Base-by-base conservation (phyloP, 208 protist species). In the Histomonas meleagridis region DNA sequence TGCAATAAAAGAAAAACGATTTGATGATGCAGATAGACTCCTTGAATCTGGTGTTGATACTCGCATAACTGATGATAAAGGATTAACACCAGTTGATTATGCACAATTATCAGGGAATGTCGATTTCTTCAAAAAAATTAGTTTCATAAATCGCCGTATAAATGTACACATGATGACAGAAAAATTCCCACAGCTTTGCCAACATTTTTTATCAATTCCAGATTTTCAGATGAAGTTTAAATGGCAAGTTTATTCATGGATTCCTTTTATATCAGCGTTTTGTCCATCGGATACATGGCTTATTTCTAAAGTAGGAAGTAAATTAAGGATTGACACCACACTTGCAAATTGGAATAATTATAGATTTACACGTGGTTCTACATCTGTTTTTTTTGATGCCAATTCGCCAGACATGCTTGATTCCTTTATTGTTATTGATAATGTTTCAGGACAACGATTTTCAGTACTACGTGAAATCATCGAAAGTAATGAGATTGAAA, bases 181-280 rank as follows among this genome's bases (percentile, higher is more conserved):
- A 55, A 51, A 43, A 51, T 55, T 86, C 7, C 76, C 76, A 55
- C 16, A 32, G 23, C 55, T 86, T n/a, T 26, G 51, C 26, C 46
- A 86, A 32, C 51, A n/a, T 32, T 51, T 86, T 86, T 86, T 86
- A 43, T 18, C 43, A 46, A 46, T 86, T 32, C 76, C 76, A 46
- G 76, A 86, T 86, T 51, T 86, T 43, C 46, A 43, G 14, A 51
- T 86, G 40, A 43, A 86, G 23, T 86, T 86, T 46, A 86, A 86
- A 55, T 86, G 76, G 76, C 23, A 43, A 38, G 76, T 86, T 32
- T 86, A 86, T 28, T 86, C 76, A 38, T 86, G 76, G 76, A 55
- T 86, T 12, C 76, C 76, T 43, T 49, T 86, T 3, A 48, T 86
- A 57, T 51, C 76, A 38, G 28, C 43, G 1, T 86, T 86, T 28